These are phyloP conservation scores for Microbotryum violaceum DNA, from an alignment of 1,284 basidiomycete genomes.

Conservation along the genomic window DNA sequence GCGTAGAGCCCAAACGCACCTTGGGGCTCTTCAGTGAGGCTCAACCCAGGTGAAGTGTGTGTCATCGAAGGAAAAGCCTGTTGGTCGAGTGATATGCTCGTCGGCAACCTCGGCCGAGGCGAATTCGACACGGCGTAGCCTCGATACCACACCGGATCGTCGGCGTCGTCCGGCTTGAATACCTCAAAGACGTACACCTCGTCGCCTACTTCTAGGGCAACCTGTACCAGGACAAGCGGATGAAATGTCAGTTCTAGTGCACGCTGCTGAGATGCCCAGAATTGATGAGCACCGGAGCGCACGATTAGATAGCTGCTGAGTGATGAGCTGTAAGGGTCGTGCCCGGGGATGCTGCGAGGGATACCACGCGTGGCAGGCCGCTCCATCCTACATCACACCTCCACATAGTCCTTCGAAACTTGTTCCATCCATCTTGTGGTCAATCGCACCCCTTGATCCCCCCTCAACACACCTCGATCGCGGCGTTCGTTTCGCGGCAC, in stretches of 20 bases:
- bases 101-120: constrained; percentile 41
- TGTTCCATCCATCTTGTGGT: too few species aligned
- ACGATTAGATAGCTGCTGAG: too few species aligned
- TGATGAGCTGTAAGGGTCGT: too few species aligned
- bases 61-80: constrained; percentile 26
- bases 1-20: constrained; percentile 1
- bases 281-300: too few species aligned
- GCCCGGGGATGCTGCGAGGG: too few species aligned
- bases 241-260: not conserved
- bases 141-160: constrained; percentile 38
- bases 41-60: constrained; percentile 13
- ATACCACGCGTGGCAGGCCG: too few species aligned
- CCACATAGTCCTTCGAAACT: too few species aligned
- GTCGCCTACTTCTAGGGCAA: constrained; percentile 61
- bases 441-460: too few species aligned
- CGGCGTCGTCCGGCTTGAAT: constrained; percentile 20
- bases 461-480: too few species aligned
- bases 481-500: too few species aligned
- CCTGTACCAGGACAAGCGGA: constrained; percentile 25
- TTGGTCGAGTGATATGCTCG: constrained; percentile 41
- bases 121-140: constrained; percentile 77
- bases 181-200: constrained; percentile 90
- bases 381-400: too few species aligned
- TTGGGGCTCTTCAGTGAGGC: constrained; percentile 5
- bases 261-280: not conserved